A percentile compares a stretch with the other conserved stretches of the same genome.
Conservation (phyloP, 768 basidiomycete genomes). For the Podaxis sp. region DNA sequence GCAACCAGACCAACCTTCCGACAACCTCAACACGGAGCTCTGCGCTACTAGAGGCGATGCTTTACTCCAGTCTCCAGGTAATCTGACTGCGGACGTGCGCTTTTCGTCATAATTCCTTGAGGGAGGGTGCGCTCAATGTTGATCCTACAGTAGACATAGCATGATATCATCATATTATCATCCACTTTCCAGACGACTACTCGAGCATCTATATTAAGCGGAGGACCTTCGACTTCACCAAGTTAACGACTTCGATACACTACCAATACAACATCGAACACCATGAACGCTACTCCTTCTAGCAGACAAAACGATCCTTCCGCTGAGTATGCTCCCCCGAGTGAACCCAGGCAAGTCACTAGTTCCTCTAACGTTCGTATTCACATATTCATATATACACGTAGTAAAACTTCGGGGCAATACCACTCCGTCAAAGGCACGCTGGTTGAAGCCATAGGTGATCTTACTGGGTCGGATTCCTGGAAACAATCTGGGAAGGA, state of each 20-base stretch:
- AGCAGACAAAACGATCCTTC: neutral
- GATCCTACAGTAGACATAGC: neutral
- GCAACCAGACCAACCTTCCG: too few species aligned
- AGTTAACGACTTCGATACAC: neutral
- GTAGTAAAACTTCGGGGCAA: slow-evolving; percentile 36
- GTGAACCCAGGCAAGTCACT: neutral
- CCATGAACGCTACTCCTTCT: neutral
- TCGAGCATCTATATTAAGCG: too few species aligned
- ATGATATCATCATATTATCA: neutral
- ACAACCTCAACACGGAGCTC: too few species aligned
- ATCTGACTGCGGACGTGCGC: neutral
- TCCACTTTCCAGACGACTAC: neutral
- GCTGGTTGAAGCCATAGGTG: slow-evolving; percentile 35
- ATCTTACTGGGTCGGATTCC: slow-evolving; percentile 34
- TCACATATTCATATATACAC: neutral
- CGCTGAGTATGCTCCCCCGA: neutral
- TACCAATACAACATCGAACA: neutral
- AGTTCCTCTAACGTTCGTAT: neutral
- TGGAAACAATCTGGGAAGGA: slow-evolving; percentile 41
- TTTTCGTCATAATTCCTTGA: too few species aligned
- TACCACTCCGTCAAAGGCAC: slow-evolving; percentile 36
- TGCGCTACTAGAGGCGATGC: too few species aligned
- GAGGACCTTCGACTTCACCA: neutral
- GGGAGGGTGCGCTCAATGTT: too few species aligned
- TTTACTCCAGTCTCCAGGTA: neutral